phyloP scores from a whole-genome alignment of 164 flowering plant genomes.

The Euptelea pleiosperma region DNA sequence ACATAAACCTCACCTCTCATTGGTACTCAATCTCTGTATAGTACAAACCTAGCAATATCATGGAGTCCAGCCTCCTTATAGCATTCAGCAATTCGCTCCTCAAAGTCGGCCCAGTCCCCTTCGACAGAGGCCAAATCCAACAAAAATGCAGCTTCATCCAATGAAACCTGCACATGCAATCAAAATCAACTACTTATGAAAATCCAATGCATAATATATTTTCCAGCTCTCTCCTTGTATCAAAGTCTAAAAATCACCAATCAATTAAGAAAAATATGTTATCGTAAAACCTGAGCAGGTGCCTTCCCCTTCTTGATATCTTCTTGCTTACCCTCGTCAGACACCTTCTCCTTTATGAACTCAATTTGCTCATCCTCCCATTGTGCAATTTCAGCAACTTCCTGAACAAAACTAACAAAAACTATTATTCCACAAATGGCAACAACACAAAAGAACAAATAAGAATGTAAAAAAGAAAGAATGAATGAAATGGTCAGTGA shows the following conservation, averaged over 20 bases:
- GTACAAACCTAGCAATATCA: conserved; percentile 64
- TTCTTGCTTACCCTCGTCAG: conserved; percentile 73
- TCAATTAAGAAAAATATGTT: background rate
- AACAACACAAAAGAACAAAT: conserved; percentile 3
- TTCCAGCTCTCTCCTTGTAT: background rate
- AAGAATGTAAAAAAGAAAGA: background rate
- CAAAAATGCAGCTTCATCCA: conserved; percentile 93
- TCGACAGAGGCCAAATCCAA: conserved; percentile 86
- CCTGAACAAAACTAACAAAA: conserved; percentile 36
- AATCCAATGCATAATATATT: background rate
- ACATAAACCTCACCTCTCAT: background rate
- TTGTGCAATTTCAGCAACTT: conserved; percentile 77
- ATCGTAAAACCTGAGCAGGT: conserved; percentile 59
- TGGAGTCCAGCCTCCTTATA: conserved; percentile 70
- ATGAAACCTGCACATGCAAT: conserved; percentile 48
- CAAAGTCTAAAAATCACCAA: background rate
- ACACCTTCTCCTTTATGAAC: conserved; percentile 60
- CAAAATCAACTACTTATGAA: background rate
- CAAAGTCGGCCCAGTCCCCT: conserved; percentile 69
- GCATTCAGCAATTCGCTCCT: conserved; percentile 71
- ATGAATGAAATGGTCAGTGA: background rate
- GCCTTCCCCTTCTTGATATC: conserved; percentile 80
- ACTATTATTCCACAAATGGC: background rate
- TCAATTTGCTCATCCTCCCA: conserved; percentile 95
- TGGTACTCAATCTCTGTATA: conserved; percentile 44